phyloP scores from a whole-genome alignment of 1,284 basidiomycete genomes.

The Stygiomarasmius scandens region DNA sequence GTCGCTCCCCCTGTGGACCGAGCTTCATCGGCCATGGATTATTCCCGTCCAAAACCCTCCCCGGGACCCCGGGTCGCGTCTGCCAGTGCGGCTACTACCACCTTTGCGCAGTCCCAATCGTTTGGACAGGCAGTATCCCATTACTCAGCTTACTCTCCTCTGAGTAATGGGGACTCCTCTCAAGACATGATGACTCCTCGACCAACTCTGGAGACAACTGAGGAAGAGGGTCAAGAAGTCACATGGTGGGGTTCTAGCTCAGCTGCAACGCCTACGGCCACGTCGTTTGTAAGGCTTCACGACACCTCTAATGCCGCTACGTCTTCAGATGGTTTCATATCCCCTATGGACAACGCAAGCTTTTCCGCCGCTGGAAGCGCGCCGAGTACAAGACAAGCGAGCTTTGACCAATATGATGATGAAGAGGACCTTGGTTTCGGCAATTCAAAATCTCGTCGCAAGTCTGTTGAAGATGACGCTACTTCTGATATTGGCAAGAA shows the following conservation, averaged over 20 bases:
- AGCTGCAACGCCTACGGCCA: constrained; percentile 66
- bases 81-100: constrained; percentile 51
- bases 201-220: constrained; percentile 32
- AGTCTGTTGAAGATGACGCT: constrained; percentile 32
- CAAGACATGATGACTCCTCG: constrained; percentile 37
- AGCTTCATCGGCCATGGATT: constrained; percentile 77
- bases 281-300: constrained; percentile 60
- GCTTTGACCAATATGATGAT: constrained; percentile 59
- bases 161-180: constrained; percentile 32
- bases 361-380: constrained; percentile 43
- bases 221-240: constrained; percentile 41
- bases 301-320: constrained; percentile 38
- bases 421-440: constrained; percentile 92
- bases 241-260: constrained; percentile 67
- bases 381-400: constrained; percentile 23
- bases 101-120: constrained; percentile 51
- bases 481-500: too few species aligned
- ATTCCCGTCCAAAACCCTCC: constrained; percentile 54
- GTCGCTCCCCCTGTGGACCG: constrained; percentile 59
- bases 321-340: constrained; percentile 73
- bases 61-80: constrained; percentile 56
- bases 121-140: constrained; percentile 38
- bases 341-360: constrained; percentile 76
- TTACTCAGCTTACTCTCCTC: constrained; percentile 21
- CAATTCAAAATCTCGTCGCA: constrained; percentile 59